These are phyloP conservation scores for Metschnikowia similis DNA, from an alignment of 805 yeast species.

Conservation along the genomic window DNA sequence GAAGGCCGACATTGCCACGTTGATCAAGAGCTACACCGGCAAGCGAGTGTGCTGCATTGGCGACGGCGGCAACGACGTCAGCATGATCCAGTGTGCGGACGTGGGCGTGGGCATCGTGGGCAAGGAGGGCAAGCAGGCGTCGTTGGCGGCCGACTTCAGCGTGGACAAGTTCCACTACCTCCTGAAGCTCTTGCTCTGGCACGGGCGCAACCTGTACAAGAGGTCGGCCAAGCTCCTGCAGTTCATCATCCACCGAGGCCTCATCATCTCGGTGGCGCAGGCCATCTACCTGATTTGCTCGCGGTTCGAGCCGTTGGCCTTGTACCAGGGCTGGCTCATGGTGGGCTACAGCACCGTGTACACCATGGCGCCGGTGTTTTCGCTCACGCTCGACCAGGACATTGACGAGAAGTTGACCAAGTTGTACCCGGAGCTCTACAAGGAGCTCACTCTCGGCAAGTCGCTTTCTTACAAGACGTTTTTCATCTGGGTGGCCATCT, in stretches of 20 bases:
- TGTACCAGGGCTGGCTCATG: constrained; percentile 95
- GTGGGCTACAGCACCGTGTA: constrained; percentile 97
- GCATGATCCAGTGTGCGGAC: constrained; percentile 98
- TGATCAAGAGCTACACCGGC: constrained; percentile 74
- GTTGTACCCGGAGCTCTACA: constrained; percentile 90
- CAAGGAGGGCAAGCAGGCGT: constrained; percentile 96
- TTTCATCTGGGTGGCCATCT: constrained; percentile 84
- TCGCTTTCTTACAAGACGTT: constrained; percentile 84
- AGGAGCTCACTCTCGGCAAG: constrained; percentile 83
- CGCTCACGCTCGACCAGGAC: constrained; percentile 86
- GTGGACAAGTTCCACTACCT: constrained; percentile 87
- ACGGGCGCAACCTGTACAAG: constrained; percentile 95
- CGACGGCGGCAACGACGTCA: constrained; percentile 98
- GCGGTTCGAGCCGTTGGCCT: constrained; percentile 85
- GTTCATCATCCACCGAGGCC: constrained; percentile 94
- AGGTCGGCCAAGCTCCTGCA: constrained; percentile 93
- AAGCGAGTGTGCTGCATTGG: constrained; percentile 97
- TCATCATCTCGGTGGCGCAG: constrained; percentile 90
- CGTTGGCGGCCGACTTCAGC: constrained; percentile 94
- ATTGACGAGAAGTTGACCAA: constrained; percentile 85
- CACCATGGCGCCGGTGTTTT: constrained; percentile 98
- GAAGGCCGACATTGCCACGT: constrained; percentile 87
- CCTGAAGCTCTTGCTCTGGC: constrained; percentile 89
- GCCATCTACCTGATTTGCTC: constrained; percentile 88
- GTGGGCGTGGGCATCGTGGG: constrained; percentile 99